phyloP scores from a whole-genome alignment of 2,329 filamentous ascomycete genomes.

The Curvularia eragrostidis region DNA sequence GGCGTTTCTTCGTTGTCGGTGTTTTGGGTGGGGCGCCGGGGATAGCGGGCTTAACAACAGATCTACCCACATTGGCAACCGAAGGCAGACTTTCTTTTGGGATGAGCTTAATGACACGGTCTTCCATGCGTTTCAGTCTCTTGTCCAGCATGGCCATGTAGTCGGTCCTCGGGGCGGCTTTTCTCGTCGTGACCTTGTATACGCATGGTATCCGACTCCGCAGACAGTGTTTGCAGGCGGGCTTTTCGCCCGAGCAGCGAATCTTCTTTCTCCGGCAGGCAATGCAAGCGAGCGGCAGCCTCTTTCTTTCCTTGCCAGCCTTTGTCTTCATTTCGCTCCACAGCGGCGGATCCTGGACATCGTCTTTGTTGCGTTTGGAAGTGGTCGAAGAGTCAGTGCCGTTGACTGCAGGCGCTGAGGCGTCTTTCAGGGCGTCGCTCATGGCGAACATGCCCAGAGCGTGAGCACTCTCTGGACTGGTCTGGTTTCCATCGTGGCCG shows the following conservation, averaged over 20 bases:
- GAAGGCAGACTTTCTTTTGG: conserved; percentile 82
- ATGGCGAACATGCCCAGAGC: conserved; percentile 42
- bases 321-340: conserved; percentile 64
- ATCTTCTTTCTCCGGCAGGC: conserved; percentile 98
- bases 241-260: conserved; percentile 95
- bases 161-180: conserved; percentile 91
- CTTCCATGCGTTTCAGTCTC: conserved; percentile 94
- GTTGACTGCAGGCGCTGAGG: conserved; percentile 34
- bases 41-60: conserved; percentile 81
- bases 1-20: conserved; percentile 74
- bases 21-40: conserved; percentile 64
- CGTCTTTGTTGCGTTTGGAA: conserved; percentile 40
- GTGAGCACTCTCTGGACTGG: conserved; percentile 46
- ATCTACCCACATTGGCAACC: conserved; percentile 73
- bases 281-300: conserved; percentile 91
- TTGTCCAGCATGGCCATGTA: conserved; percentile 99
- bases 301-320: conserved; percentile 93
- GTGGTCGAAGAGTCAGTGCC: conserved; percentile 32
- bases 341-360: conserved; percentile 48
- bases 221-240: conserved; percentile 94
- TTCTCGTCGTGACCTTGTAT: conserved; percentile 94
- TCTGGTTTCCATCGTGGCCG: conserved; percentile 42
- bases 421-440: conserved; percentile 37
- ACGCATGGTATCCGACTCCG: conserved; percentile 93
- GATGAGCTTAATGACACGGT: conserved; percentile 93